These are phyloP conservation scores for Xerocomus potaroensis DNA, from an alignment of 768 basidiomycete genomes.

Conservation along the genomic window DNA sequence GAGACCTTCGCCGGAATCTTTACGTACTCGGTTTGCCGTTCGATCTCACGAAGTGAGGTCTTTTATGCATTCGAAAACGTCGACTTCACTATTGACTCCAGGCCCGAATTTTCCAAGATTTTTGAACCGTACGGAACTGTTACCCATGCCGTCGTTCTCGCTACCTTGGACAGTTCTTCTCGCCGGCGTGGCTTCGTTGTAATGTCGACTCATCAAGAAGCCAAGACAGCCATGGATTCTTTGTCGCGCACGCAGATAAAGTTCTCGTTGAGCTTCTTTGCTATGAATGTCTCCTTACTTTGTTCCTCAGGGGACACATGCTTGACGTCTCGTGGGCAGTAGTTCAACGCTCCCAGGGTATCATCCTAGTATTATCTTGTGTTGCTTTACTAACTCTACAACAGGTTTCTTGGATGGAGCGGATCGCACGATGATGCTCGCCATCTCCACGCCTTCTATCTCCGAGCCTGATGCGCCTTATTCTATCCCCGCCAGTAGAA, in stretches of 20 bases:
- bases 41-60: conserved; percentile 65
- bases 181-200: conserved; percentile 81
- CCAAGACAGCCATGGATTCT: conserved; percentile 60
- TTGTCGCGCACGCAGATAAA: conserved; percentile 68
- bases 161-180: conserved; percentile 80
- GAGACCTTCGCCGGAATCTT: conserved; percentile 64
- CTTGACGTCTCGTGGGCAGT: conserved; percentile 87
- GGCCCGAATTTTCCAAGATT: conserved; percentile 54
- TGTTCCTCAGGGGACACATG: conserved; percentile 53
- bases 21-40: conserved; percentile 84
- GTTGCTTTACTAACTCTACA: conserved; percentile 3
- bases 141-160: conserved; percentile 73
- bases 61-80: background rate
- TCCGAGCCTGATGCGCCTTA: conserved; percentile 24
- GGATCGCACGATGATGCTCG: conserved; percentile 64
- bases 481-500: conserved; percentile 21
- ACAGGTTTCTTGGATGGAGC: conserved; percentile 78
- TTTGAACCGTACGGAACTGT: conserved; percentile 68
- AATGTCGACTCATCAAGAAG: conserved; percentile 71
- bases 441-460: conserved; percentile 39
- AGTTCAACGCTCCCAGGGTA: conserved; percentile 81
- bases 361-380: background rate
- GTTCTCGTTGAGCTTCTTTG: conserved; percentile 35
- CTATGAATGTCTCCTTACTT: conserved; percentile 1
- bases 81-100: conserved; percentile 7